Evolutionary conservation across 192 early-diverging fungal genomes (phyloP).

Genomic region (Chytriomyces hyalinus): DNA sequence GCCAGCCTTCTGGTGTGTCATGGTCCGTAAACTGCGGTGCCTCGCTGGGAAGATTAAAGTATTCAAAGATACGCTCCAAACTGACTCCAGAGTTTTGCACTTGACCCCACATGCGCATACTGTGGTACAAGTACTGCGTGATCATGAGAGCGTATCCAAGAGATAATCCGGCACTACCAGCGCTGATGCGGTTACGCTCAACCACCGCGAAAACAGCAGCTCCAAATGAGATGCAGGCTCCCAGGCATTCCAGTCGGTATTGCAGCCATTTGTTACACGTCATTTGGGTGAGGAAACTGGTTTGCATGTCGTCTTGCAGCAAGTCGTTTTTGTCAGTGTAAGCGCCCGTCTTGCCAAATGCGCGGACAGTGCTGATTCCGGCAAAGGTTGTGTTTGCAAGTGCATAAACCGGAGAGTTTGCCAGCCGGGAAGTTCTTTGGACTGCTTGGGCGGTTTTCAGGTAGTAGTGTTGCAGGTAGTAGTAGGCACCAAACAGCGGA

Average conservation of each 20-base stretch:
- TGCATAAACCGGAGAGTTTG: conserved; percentile 75
- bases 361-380: conserved; percentile 31
- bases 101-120: conserved; percentile 61
- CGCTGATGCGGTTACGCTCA: conserved; percentile 42
- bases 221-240: conserved; percentile 58
- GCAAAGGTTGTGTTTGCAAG: conserved; percentile 71
- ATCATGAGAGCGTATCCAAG: conserved; percentile 55
- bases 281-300: conserved; percentile 68
- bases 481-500: conserved; percentile 71
- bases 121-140: conserved; percentile 71
- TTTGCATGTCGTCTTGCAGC: conserved; percentile 71
- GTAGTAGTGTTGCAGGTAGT: conserved; percentile 58
- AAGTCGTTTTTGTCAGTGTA: conserved; percentile 33
- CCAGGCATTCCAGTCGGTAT: conserved; percentile 75
- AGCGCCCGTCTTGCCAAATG: conserved; percentile 26
- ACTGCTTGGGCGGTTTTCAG: conserved; percentile 69
- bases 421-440: conserved; percentile 75
- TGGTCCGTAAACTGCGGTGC: conserved; percentile 30
- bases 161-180: conserved; percentile 38
- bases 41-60: conserved; percentile 39
- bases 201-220: conserved; percentile 53
- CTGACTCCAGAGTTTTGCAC: conserved; percentile 54
- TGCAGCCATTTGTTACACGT: conserved; percentile 40
- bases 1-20: conserved; percentile 50
- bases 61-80: conserved; percentile 44